phyloP scores from a whole-genome alignment of 257 asterid species.

The Solanum habrochaites region DNA sequence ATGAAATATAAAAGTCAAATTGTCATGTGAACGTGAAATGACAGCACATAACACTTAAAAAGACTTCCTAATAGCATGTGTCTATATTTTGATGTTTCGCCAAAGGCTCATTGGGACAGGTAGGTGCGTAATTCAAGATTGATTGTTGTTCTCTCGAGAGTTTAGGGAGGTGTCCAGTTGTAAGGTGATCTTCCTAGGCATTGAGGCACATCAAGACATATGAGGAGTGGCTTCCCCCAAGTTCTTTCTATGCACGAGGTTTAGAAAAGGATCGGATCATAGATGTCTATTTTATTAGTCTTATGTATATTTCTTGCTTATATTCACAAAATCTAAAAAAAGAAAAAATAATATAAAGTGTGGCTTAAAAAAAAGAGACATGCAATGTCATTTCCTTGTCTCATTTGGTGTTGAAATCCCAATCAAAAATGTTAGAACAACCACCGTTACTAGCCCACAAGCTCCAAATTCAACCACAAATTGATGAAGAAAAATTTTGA shows the following conservation, averaged over 20 bases:
- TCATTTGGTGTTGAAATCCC: neutral
- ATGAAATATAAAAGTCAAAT: no score
- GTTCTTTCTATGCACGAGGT: neutral
- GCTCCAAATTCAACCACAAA: neutral
- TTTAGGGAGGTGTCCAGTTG: no score
- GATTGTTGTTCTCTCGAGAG: neutral
- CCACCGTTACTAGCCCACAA: neutral
- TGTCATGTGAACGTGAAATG: neutral
- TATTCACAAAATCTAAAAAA: neutral
- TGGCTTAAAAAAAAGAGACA: neutral
- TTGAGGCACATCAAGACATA: neutral
- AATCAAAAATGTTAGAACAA: neutral
- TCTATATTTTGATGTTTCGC: no score
- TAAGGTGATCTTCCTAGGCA: neutral
- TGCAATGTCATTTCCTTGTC: neutral
- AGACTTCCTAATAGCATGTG: neutral
- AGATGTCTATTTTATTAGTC: fast-evolving
- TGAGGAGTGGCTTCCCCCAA: no score
- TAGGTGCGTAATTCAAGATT: no score
- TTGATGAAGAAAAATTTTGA: neutral
- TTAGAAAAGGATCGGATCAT: no score
- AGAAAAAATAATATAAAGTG: neutral
- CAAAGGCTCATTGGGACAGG: no score
- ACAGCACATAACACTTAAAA: neutral
- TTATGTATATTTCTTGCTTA: neutral